Evolutionary conservation across 148 eudicot species (phyloP), one percentile per base, ranked within the genome.

Genomic region (Suaeda aralocaspica): DNA sequence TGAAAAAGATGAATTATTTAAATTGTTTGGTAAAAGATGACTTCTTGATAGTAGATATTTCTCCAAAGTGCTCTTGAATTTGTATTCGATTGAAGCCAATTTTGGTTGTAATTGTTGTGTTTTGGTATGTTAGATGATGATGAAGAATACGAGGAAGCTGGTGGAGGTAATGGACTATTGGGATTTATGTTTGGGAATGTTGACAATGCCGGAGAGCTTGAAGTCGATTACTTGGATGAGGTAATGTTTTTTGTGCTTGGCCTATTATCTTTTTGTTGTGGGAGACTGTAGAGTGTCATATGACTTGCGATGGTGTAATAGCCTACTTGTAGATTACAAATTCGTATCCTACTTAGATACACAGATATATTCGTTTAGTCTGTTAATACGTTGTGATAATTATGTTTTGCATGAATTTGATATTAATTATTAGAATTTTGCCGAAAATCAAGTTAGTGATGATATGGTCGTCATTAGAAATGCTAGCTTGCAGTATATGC

Each of bases 121-220:
- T n/a, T n/a, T n/a, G n/a, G n/a, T n/a, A n/a, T n/a, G n/a, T n/a
- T n/a, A n/a, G n/a, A n/a, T n/a, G 98, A 90, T 53, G 98, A 92
- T 10, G 97, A 90, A n/a, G 97, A 90, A 68, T 84, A 83, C 36
- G 98, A 92, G 73, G 98, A 89, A 77, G 86, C 59, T 46, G 85
- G 79, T 46, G 91, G 91, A 57, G 93, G 91, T 39, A 91, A 83
- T 71, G 89, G 90, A 50, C 85, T 91, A 28, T 71, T 91, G 69
- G 97, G 96, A 41, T 94, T 94, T 76, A 89, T 94, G 97, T 94
- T 94, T 64, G 97, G 99, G 53, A 94, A 94, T 82, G 92, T 94
- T 51, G 99, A 91, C 59, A 73, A 80, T 72, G 77, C 97, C 6
- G 99, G 99, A 39, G 95, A 91, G 82, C 93, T 94, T 66, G 99